Evolutionary conservation across 305 asterid genomes (phyloP).

Genomic region (Fraxinus baroniana): DNA sequence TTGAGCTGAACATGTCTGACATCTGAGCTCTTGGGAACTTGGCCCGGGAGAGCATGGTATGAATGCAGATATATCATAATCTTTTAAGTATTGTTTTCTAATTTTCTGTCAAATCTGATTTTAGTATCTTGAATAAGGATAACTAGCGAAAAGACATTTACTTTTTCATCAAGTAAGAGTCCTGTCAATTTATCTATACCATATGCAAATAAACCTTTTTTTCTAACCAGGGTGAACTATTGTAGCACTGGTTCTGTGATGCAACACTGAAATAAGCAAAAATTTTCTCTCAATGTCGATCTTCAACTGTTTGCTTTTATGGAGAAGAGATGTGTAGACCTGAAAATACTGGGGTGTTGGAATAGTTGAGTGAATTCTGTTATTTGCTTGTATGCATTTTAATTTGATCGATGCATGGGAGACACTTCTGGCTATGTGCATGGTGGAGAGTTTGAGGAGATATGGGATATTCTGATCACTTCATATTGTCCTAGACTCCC

Average conservation of each 20-base stretch:
- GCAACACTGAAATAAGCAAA: slow-evolving; percentile 2
- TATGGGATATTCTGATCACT: background rate
- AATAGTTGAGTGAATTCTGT: background rate
- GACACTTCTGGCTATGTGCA: background rate
- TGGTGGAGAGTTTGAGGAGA: background rate
- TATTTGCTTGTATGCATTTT: background rate
- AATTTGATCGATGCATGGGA: background rate
- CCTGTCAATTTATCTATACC: background rate
- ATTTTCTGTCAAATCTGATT: background rate
- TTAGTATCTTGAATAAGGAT: background rate
- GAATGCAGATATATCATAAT: slow-evolving; percentile 6
- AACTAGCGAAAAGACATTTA: background rate
- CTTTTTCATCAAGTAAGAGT: background rate
- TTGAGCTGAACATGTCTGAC: background rate
- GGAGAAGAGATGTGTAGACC: slow-evolving; percentile 3
- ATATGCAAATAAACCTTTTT: background rate
- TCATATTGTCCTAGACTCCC: background rate
- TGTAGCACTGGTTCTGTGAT: slow-evolving; percentile 4
- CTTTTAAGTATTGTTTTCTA: background rate
- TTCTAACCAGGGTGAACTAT: background rate
- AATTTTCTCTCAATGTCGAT: background rate
- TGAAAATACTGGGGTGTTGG: background rate
- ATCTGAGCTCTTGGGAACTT: background rate
- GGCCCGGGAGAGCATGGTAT: background rate
- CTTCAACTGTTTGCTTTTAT: background rate